Evolutionary conservation across 2,329 filamentous ascomycete genomes (phyloP).

Genomic region (Thermothelomyces thermophilus): DNA sequence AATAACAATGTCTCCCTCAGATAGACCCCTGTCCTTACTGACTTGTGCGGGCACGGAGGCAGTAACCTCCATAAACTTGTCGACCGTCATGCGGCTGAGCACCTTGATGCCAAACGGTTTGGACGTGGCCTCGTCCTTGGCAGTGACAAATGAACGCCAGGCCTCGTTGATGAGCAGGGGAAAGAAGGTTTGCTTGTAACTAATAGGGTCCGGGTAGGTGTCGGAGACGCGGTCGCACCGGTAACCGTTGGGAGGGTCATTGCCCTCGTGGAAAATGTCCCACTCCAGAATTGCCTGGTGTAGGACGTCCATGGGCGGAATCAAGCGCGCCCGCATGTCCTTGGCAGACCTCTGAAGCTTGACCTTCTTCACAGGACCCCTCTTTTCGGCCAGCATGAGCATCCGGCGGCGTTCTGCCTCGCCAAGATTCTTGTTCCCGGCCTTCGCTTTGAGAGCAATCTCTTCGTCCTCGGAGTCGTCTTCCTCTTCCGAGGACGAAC

Average conservation of each 20-base stretch:
- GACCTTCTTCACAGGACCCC: conserved; percentile 75
- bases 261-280: conserved; percentile 89
- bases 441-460: conserved; percentile 41
- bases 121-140: conserved; percentile 76
- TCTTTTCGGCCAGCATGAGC: conserved; percentile 47
- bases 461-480: conserved; percentile 52
- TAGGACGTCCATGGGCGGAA: conserved; percentile 77
- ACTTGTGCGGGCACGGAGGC: conserved; percentile 68
- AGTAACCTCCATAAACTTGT: conserved; percentile 87
- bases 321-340: conserved; percentile 87
- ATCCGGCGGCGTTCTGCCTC: conserved; percentile 41
- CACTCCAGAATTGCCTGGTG: conserved; percentile 84
- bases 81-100: conserved; percentile 79
- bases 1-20: conserved; percentile 83
- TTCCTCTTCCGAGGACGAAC: conserved; percentile 67
- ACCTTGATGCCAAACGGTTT: conserved; percentile 84
- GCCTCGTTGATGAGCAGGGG: conserved; percentile 87
- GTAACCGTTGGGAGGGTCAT: conserved; percentile 72
- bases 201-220: conserved; percentile 65
- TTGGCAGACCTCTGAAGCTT: conserved; percentile 76
- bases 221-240: conserved; percentile 71
- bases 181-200: conserved; percentile 86
- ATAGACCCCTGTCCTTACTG: conserved; percentile 64
- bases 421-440: conserved; percentile 42
- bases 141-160: conserved; percentile 88